Base-by-base conservation (phyloP, 202 grass and related monocot species). In the Carex arenaria region DNA sequence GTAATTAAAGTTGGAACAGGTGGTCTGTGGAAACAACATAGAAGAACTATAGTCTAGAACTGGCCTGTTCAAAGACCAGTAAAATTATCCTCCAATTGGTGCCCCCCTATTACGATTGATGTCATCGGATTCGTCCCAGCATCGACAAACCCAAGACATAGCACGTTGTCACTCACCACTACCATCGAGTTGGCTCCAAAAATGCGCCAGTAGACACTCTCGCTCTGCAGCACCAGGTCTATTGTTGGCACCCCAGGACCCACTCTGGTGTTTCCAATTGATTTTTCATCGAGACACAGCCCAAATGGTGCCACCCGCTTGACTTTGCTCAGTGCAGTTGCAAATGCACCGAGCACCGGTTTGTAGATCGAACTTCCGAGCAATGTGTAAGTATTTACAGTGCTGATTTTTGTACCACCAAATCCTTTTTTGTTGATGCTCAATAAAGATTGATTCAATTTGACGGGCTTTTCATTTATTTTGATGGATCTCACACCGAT, bases 71-170 rank as follows among this genome's bases (percentile, higher is more conserved):
- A 79, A 97, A 92, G 75, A 89, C 83, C 67, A 97, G 87, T 26
- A 64, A 97, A 89, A 89, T 97, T 97, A 85, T 97, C 82, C 81
- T 97, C 92, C 87, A 94, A 82, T 84, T 92, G 93, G 83, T 90
- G 64, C 0, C 92, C 88, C 2, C 92, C 92, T 76, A 97, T 88
- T 54, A 92, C 90, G 45, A 94, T 85, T 47, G 94, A 85, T 57
- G 94, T 91, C 51, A n/a, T 75, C 7, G 90, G 84, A 10, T 74
- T 62, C 14, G 0, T 11, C 18, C 90, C 90, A 10, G 87, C 90
- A 76, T 97, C 94, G 63, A 97, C 78, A 55, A 97, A 85, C 12
- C 73, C 90, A 43, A 97, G 88, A 64, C 94, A 97, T 28, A 97
- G 86, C 63, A 76, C 85, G 2, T 85, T 80, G 26, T 83, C 75